phyloP scores from a whole-genome alignment of 140 eudicot genomes.

The Oenanthe javanica region DNA sequence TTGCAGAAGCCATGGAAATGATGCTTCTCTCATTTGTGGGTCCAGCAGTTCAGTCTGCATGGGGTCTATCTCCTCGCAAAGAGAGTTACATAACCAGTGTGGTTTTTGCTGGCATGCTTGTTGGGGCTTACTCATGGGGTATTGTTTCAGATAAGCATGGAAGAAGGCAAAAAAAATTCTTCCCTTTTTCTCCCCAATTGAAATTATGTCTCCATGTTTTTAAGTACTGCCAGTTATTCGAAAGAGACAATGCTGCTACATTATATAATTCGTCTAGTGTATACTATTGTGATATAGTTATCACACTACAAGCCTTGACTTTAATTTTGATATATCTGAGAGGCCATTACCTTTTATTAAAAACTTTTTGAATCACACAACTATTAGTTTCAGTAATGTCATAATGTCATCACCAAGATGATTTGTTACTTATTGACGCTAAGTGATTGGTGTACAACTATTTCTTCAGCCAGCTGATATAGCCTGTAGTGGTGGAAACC shows the following conservation, averaged over 20 bases:
- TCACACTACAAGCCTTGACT: neutral
- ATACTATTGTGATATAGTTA: neutral
- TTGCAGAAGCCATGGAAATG: slow-evolving; percentile 67
- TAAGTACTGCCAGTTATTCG: neutral
- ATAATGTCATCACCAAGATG: neutral
- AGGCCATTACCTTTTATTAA: neutral
- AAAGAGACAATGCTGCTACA: neutral
- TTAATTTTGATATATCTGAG: neutral
- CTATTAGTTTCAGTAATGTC: neutral
- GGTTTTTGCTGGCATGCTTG: slow-evolving; percentile 71
- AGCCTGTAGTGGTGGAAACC: neutral
- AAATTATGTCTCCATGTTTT: neutral
- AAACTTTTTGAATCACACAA: neutral
- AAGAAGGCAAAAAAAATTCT: slow-evolving; percentile 30
- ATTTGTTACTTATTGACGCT: neutral
- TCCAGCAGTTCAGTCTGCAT: slow-evolving; percentile 61
- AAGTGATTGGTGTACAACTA: neutral
- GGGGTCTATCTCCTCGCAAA: slow-evolving; percentile 61
- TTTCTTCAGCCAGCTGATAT: neutral
- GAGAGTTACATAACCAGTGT: slow-evolving; percentile 56
- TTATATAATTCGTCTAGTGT: neutral
- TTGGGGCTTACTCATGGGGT: slow-evolving; percentile 79
- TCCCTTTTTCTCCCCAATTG: neutral
- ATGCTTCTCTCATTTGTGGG: slow-evolving; percentile 76
- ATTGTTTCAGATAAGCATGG: slow-evolving; percentile 67